Percentiles rank a stretch among this genome's conserved stretches.
Evolutionary conservation across 495 filamentous ascomycete species (phyloP).

Genomic region (Xylaria venustula): DNA sequence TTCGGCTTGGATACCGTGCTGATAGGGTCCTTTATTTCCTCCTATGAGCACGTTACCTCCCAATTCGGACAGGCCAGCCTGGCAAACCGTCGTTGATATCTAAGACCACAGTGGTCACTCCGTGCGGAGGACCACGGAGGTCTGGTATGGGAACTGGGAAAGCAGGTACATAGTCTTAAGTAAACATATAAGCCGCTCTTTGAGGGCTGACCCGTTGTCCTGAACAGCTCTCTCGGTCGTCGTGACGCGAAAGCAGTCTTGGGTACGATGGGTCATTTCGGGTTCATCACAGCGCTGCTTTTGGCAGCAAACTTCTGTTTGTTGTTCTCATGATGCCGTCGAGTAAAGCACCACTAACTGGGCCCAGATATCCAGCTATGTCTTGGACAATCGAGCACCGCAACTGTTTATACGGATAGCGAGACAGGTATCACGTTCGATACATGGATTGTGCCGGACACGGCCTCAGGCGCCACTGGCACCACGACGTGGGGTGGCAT

Average conservation of each 20-base stretch:
- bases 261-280: constrained; percentile 21
- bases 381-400: constrained; percentile 20
- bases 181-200: constrained; percentile 7
- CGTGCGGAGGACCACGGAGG: neutral
- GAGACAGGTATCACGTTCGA: constrained; percentile 33
- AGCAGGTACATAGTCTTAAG: neutral
- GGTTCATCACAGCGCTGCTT: constrained; percentile 16
- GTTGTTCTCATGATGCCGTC: neutral
- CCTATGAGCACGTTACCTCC: constrained; percentile 3
- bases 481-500: constrained; percentile 32
- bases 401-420: constrained; percentile 27
- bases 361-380: constrained; percentile 23
- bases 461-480: constrained; percentile 12
- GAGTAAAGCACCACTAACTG: constrained; percentile 13
- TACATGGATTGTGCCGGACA: constrained; percentile 28
- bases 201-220: constrained; percentile 4
- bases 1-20: neutral
- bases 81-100: neutral
- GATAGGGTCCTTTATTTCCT: constrained; percentile 4
- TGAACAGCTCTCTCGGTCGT: neutral
- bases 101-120: neutral
- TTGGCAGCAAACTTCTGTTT: constrained; percentile 22
- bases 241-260: constrained; percentile 9
- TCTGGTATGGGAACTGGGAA: neutral
- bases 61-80: neutral